Evolutionary conservation across 768 basidiomycete genomes (phyloP), one percentile per base, ranked within the genome.

Genomic region (Hygrocybe coccinea): DNA sequence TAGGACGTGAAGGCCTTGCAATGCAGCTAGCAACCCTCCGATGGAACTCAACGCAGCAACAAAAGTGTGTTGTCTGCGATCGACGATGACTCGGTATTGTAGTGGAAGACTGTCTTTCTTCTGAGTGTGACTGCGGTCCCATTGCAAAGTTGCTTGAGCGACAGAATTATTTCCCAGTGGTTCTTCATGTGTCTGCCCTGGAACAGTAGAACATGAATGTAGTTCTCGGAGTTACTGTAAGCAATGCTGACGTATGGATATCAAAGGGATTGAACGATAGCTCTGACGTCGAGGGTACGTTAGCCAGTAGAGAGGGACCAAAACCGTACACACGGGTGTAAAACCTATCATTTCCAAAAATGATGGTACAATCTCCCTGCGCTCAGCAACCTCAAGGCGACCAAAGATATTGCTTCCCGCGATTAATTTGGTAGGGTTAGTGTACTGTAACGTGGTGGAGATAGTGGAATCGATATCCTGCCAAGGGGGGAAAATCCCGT

Each of bases 331-430:
- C 24, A 47, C 46, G 24, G 46, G 46, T 21, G n/a, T 47, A 3
- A 47, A 47, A 47, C 46, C 46, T 15, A 47, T 17, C 46, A 47
- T 47, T 14, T 47, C 46, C 24, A 47, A 25, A 47, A 47, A 47
- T 25, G 46, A 19, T 17, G 46, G 24, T 19, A 14, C 15, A 25
- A 47, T 47, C 15, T 47, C 19, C 24, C 24, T 47, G 5, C 46
- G 46, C 24, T 47, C 21, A 47, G 24, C 21, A 29, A 47, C 14
- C 14, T 25, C 24, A 17, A 47, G n/a, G 46, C 11, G 14, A 25
- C 46, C 46, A 47, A 47, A 47, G 14, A 25, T 15, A 25, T 47
- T 17, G 21, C 12, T 47, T 17, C 46, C 46, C 25, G 46, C 4
- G 24, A 47, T 47, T 25, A 47, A 29, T 29, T 29, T 29, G 29